These are phyloP conservation scores for Arabidopsis suecica DNA, from an alignment of 345 rosid species.

Conservation along the genomic window DNA sequence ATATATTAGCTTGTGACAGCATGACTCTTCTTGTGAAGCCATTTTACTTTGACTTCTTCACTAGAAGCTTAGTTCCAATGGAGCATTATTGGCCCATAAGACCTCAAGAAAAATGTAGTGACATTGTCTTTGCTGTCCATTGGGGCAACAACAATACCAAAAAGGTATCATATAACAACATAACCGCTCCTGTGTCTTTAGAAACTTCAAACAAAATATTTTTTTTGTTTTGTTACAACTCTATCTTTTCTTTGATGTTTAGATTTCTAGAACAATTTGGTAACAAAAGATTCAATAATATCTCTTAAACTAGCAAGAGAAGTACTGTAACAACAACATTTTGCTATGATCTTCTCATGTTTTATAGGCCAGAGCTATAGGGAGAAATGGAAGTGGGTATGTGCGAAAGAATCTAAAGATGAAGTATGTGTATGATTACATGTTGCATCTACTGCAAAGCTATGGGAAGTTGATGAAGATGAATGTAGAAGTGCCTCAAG, in stretches of 20 bases:
- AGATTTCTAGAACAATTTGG: neutral
- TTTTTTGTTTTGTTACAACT: neutral
- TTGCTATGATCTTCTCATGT: neutral
- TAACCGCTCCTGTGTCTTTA: neutral
- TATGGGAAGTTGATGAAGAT: conserved; percentile 53
- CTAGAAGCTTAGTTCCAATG: conserved; percentile 54
- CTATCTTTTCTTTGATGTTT: neutral
- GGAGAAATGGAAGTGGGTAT: conserved; percentile 48
- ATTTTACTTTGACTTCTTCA: conserved; percentile 51
- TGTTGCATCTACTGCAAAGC: conserved; percentile 53
- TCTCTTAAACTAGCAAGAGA: neutral
- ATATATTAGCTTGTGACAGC: conserved; percentile 57
- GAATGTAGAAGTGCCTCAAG: conserved; percentile 48
- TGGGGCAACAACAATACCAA: conserved; percentile 59
- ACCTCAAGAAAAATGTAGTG: conserved; percentile 43
- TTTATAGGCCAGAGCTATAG: conserved; percentile 50
- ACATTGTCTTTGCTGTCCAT: conserved; percentile 53
- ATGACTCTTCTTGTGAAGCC: conserved; percentile 50
- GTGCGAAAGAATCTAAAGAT: conserved; percentile 47
- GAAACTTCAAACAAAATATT: neutral
- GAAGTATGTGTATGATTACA: conserved; percentile 57
- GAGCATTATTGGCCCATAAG: conserved; percentile 62
- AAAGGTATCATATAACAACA: conserved; percentile 34
- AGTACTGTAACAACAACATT: neutral
- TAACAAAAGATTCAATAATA: neutral